phyloP scores from a whole-genome alignment of 163 green algal genomes.

The Chloroidium sp. region DNA sequence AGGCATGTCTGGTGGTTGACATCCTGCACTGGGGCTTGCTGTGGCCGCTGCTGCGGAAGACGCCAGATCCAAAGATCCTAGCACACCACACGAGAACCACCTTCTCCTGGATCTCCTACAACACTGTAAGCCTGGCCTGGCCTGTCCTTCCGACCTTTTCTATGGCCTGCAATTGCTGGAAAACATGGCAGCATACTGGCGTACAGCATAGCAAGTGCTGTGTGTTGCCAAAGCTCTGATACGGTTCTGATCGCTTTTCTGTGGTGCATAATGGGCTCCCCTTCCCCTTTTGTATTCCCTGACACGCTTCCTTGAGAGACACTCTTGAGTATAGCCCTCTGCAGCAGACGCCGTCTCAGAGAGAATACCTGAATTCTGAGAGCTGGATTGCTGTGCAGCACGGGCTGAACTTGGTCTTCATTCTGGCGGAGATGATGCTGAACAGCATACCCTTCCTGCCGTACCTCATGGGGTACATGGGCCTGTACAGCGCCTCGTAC shows the following conservation, averaged over 20 bases:
- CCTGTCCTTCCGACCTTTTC: neutral
- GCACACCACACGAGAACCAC: neutral
- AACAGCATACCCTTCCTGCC: slow-evolving; percentile 5
- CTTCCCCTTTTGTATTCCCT: neutral
- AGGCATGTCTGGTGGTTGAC: neutral
- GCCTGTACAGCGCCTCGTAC: slow-evolving; percentile 1
- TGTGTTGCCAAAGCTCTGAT: neutral
- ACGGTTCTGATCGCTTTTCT: neutral
- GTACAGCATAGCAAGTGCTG: neutral
- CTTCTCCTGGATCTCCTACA: neutral
- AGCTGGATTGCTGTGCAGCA: neutral
- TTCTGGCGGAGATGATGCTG: neutral
- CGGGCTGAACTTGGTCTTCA: neutral
- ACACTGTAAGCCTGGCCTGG: neutral
- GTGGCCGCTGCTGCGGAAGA: neutral
- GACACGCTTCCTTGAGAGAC: neutral
- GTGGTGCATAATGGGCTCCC: neutral
- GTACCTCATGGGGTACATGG: slow-evolving; percentile 3
- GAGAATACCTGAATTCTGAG: neutral
- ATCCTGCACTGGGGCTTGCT: neutral
- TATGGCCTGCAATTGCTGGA: neutral
- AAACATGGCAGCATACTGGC: neutral
- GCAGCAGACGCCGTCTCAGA: too few relatives aligned
- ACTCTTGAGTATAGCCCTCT: neutral
- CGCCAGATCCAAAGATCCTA: neutral